Base-by-base conservation (phyloP, 176 grass and related monocot genomes). In the Carex littledalei region DNA sequence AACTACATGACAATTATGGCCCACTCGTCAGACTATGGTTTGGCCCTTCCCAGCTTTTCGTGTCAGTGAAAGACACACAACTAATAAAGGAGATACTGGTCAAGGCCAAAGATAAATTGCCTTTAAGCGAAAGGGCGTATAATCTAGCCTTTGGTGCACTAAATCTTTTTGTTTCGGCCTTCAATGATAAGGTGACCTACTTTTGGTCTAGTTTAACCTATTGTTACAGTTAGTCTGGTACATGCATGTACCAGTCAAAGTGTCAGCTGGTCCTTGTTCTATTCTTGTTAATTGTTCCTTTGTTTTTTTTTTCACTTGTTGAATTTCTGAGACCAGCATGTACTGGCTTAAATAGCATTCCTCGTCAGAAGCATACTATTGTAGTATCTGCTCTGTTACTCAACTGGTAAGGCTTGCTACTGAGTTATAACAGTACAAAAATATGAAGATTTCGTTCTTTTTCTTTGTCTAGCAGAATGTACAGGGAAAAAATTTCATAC, bases 71-170 rank as follows among this genome's bases (percentile, higher is more conserved):
- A 90, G 93, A 99, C 79, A 78, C 81, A 45, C 74, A 31, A 15
- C 78, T 99, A 53, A 89, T 96, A 63, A 99, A 91, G 84, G 90
- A 96, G 84, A 78, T 94, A 81, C 84, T 96, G 53, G 52, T 84
- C 90, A 92, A 96, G 86, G 91, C 93, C 86, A 81, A 99, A 70
- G 97, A 99, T 88, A 96, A 96, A 84, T 88, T 96, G 52, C 90
- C 91, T 41, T 79, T 92, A 86, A 94, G 88, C 79, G 97, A 81
- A 71, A 92, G 82, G 73, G 88, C 93, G 75, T 99, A 96, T 87
- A 85, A 82, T 79, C 93, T 99, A 81, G 97, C 93, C 86, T 99
- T 94, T 61, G 93, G 97, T 89, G 89, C 63, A 84, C 91, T 92
- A 67, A 87, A 86, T 49, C 41, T 96, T 29, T 99, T 96, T 71